Base-by-base conservation (phyloP, 345 rosid genomes). In the Clarkia xantiana region DNA sequence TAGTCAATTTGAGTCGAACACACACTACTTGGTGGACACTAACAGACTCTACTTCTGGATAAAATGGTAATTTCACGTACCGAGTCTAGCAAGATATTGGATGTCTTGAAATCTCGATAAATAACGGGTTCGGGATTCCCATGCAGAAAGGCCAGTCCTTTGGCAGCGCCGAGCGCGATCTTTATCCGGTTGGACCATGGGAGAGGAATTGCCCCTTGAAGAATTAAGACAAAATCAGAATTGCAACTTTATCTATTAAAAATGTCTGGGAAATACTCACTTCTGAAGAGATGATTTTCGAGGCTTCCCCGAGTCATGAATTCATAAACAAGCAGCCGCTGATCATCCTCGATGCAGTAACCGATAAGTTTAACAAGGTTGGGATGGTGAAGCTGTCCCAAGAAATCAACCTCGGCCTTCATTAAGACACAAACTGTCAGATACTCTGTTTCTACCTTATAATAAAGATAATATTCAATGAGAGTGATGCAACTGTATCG, bases 271-370 rank as follows among this genome's bases (percentile, higher is more conserved):
- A 11, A 11, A n/a, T 42, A 71, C 91, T 67, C 72, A 91, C 98
- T 84, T 71, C 96, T 76, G 59, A 91, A 91, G 46, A 91, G 91
- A 71, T 91, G 98, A 62, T 91, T 86, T 78, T 91, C 98, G 52
- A 91, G 76, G 67, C 98, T 91, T 69, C 98, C 98, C 3, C 95
- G 80, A 49, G 94, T 84, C 96, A 86, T 81, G 55, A 91, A 91
- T 67, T 86, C 98, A 29, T 91, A 91, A 18, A 81, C 98, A 64
- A 91, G 86, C 62, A 91, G 70, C 64, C 94, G 80, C 44, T 82
- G 96, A 51, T 91, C 95, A 55, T 87, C 96, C 71, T 91, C 96
- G 14, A 78, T 69, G 70, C 96, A 91, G 75, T 78, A 86, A 51
- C 95, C 98, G 18, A 86, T 62, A 58, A 91, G 84, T 65, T 81